A percentile compares a stretch with the other conserved stretches of the same genome.
Evolutionary conservation across 768 basidiomycete species (phyloP).

Genomic region (Tricholoma matsutake): DNA sequence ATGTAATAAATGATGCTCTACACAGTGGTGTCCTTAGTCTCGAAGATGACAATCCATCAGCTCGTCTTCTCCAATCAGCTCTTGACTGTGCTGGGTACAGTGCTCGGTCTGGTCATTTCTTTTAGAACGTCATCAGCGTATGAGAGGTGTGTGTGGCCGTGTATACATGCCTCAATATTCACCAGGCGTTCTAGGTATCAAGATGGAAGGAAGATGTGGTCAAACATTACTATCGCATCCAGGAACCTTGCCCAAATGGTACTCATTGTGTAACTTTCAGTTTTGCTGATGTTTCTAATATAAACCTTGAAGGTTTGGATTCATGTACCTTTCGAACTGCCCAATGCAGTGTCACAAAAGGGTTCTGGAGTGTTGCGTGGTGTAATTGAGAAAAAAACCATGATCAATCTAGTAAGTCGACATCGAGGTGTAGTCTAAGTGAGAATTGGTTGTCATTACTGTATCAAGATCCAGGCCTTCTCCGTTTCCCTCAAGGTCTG

Average conservation of each 20-base stretch:
- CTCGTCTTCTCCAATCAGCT: constrained; percentile 53
- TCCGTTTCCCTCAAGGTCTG: constrained; percentile 62
- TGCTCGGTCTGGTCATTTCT: constrained; percentile 67
- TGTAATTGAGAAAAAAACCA: constrained; percentile 70
- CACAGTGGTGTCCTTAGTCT: constrained; percentile 57
- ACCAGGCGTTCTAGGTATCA: constrained; percentile 42
- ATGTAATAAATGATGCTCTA: neutral
- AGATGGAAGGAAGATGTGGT: constrained; percentile 73
- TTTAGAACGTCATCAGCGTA: constrained; percentile 74
- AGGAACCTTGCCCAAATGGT: constrained; percentile 60
- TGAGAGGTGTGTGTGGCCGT: constrained; percentile 43
- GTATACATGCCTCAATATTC: neutral
- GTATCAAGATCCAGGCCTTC: constrained; percentile 58
- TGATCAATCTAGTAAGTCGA: constrained; percentile 58
- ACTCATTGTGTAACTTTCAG: constrained; percentile 15
- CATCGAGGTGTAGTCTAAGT: neutral
- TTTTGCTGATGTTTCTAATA: neutral
- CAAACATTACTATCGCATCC: constrained; percentile 52
- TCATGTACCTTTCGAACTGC: constrained; percentile 46
- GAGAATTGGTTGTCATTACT: neutral
- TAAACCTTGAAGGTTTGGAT: constrained; percentile 46
- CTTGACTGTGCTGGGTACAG: constrained; percentile 70
- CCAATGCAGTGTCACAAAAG: constrained; percentile 27
- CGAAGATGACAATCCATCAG: constrained; percentile 42
- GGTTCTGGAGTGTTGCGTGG: constrained; percentile 38